Evolutionary conservation across 2,329 filamentous ascomycete genomes (phyloP), one percentile per base, ranked within the genome.

Genomic region (Colletotrichum chlorophyti): DNA sequence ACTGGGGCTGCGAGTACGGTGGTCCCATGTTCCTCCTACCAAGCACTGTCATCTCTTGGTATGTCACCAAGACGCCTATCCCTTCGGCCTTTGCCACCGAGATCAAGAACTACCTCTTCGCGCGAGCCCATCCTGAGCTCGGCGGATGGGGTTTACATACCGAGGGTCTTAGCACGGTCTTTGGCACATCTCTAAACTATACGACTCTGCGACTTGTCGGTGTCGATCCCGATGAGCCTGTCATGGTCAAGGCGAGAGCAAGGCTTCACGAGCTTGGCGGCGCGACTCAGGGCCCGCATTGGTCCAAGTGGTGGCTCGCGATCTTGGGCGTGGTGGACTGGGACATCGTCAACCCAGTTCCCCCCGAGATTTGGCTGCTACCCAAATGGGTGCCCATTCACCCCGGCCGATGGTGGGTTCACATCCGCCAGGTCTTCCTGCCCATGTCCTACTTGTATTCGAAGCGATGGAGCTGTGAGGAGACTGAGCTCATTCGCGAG

Each of bases 141-240:
- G 94, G 95, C n/a, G 95, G 95, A 6, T 99, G 95, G 95, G 95
- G 95, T 0, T 77, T 99, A 32, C 95, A 99, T 66, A 96, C 96
- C 53, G 95, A 99, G 73, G 95, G 88, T 15, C 90, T 96, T 65
- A 97, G 91, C 69, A 93, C 91, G 0, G 93, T 93, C 14, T 96
- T 99, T 65, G 95, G 95, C 10, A 97, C 91, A 0, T 79, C 85
- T 1, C 84, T 98, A 81, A 98, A 96, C 72, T 99, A 99, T 71
- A 88, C 88, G 0, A 80, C 83, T 2, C 76, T 98, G 62, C 87
- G 95, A 29, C 78, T 99, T 2, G 77, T 98, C 7, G 95, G 94
- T 6, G 91, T 92, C 3, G 87, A 89, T 49, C 84, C 92, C 3
- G 92, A 97, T 63, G 90, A 98, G 47, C 87, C 91, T 12, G 79